Evolutionary conservation across 805 yeast species (phyloP).

Genomic region (Naumovozyma castellii): DNA sequence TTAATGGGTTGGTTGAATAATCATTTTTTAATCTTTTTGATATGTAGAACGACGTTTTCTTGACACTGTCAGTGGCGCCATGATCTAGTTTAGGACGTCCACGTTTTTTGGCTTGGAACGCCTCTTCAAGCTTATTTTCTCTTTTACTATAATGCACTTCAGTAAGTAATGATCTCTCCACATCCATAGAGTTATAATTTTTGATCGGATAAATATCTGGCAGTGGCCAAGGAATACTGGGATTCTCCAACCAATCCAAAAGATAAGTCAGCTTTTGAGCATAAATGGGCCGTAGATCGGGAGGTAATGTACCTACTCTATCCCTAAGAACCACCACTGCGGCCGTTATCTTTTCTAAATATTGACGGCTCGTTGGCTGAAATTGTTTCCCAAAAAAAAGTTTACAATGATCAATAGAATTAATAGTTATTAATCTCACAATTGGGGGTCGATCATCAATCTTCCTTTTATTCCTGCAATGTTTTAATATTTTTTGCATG

Average conservation of each 20-base stretch:
- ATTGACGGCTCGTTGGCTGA: slow-evolving; percentile 30
- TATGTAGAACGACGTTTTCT: slow-evolving; percentile 40
- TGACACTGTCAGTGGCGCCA: slow-evolving; percentile 2
- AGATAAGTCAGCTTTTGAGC: slow-evolving; percentile 55
- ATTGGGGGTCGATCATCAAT: slow-evolving; percentile 39
- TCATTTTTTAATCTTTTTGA: slow-evolving; percentile 54
- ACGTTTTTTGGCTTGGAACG: slow-evolving; percentile 24
- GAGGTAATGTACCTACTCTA: slow-evolving; percentile 71
- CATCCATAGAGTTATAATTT: slow-evolving; percentile 59
- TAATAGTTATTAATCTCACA: slow-evolving; percentile 61
- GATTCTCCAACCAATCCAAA: slow-evolving; percentile 48
- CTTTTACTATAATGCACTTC: slow-evolving; percentile 53
- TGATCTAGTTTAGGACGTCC: slow-evolving; percentile 11
- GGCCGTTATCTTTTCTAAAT: slow-evolving; percentile 62
- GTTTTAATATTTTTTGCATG: slow-evolving; percentile 27
- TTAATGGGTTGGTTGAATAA: slow-evolving; percentile 61
- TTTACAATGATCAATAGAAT: slow-evolving; percentile 77
- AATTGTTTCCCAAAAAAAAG: slow-evolving; percentile 35
- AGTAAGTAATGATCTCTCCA: slow-evolving; percentile 64
- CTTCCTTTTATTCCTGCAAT: slow-evolving; percentile 22
- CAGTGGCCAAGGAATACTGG: slow-evolving; percentile 55
- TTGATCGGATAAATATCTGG: slow-evolving; percentile 63
- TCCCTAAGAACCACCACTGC: slow-evolving; percentile 77
- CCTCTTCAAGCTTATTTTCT: slow-evolving; percentile 37
- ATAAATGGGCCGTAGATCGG: slow-evolving; percentile 68